Base-by-base conservation (phyloP, 257 asterid genomes). In the Lithospermum erythrorhizon region DNA sequence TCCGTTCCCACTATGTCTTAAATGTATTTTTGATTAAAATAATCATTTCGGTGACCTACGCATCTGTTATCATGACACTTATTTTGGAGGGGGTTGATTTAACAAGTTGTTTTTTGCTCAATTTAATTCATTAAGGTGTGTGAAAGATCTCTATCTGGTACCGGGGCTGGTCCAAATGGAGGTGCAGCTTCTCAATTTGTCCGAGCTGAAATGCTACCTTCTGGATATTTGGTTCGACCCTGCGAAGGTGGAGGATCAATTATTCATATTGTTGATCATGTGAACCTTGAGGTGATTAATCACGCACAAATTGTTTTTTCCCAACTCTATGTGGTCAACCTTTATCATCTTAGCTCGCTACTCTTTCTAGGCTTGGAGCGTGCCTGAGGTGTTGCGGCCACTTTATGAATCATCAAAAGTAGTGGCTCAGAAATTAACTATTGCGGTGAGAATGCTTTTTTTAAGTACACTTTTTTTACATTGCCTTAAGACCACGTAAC, bases 171-270 rank as follows among this genome's bases (percentile, higher is more conserved):
- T 65, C 88, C 95, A 48, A 82, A 65, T 68, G 71, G 88, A 21
- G 72, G 81, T 60, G 72, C 90, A n/a, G 85, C 96, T 60, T 80
- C 94, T 58, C 95, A 87, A 69, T 93, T 89, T 72, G 87, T 86
- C 59, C 80, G 97, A 79, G 96, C 85, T 55, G 95, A 89, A 76
- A 78, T 83, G 81, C 90, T 89, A 73, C 96, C 96, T 18, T 84
- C 94, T 21, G 99, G 99, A 57, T 93, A 84, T 73, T 70, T 93
- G 72, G 82, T 93, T 53, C 76, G 97, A 61, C 96, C 97, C 0
- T 88, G 95, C 47, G 98, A 91, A 14, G 98, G 98, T 60, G 96
- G 98, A 65, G 98, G 98, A 55, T 91, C 98, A 18, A 91, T 88
- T 69, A 88, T 91, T 67, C 96, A 91, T 74, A 88, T 91, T 21